Evolutionary conservation across 257 asterid genomes (phyloP), one percentile per base, ranked within the genome.

Genomic region (Solanum ahanhuiri): DNA sequence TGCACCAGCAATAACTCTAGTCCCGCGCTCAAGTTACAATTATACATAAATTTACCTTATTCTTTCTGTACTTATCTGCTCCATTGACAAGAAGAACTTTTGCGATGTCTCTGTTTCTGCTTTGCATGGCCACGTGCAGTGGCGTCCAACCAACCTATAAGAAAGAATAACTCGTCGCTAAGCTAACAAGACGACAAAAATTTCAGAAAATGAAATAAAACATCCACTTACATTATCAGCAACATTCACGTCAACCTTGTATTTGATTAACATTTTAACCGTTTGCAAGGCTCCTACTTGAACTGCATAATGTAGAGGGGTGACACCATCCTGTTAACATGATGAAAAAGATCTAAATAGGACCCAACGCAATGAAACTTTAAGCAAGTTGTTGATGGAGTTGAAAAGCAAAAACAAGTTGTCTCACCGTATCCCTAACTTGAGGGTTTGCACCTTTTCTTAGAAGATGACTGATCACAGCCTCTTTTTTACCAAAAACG

Each of bases 91-190:
- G 45, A 90, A 96, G 88, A 87, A 95, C 67, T 92, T 96, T 96
- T 2, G 86, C 94, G 85, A 94, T 92, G 81, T 92, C 90, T 89
- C 98, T 91, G 91, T 96, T 94, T 92, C 99, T 91, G 72, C 98
- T 94, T 87, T 96, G 99, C 89, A 94, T 88, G 86, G 98, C 98
- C 71, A 96, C 94, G 12, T 95, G 99, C 88, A 96, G 86, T 6
- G 99, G 96, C 48, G 98, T 94, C 99, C 99, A 96, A 71, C 98
- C 98, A 86, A 93, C 98, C 99, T 96, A 85, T 43, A 86, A 12
- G 15, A 76, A 81, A 83, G 83, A 86, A 70, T 54, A 12, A 35
- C 20, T 5, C 5, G 4, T 22, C 12, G 22, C 70, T 71, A 54
- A 73, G 54, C 25, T 82, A 8, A 81, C 20, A 2, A 6, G 75